These are phyloP conservation scores for Mortierella polycephala DNA, from an alignment of 371 early-diverging fungal species.

Conservation along the genomic window DNA sequence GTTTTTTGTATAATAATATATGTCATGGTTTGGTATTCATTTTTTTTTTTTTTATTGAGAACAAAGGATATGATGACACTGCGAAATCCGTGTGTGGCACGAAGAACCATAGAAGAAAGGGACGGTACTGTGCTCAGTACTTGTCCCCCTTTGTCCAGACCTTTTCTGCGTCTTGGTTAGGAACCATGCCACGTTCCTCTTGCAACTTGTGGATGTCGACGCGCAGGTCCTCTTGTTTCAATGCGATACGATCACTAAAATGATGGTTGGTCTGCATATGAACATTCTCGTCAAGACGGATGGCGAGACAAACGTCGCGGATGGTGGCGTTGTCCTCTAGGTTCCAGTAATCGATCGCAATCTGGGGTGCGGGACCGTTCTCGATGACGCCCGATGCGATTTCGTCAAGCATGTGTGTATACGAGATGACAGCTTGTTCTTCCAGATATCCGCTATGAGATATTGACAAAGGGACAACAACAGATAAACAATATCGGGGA, in stretches of 20 bases:
- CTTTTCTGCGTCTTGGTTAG: conserved; percentile 33
- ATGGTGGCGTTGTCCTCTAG: conserved; percentile 84
- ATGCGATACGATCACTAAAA: conserved; percentile 71
- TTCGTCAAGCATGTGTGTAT: conserved; percentile 91
- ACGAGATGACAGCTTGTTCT: conserved; percentile 95
- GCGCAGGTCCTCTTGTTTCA: conserved; percentile 47
- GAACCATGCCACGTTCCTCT: conserved; percentile 43
- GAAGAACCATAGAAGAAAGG: background rate
- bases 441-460: conserved; percentile 73
- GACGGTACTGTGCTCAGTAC: conserved; percentile 16
- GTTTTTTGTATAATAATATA: conserved; percentile 11
- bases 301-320: conserved; percentile 92
- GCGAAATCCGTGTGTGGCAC: background rate
- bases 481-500: background rate
- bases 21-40: background rate
- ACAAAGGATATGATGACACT: too few species aligned
- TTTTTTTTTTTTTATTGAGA: background rate
- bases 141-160: conserved; percentile 49
- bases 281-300: conserved; percentile 96
- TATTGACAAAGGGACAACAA: background rate
- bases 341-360: conserved; percentile 95
- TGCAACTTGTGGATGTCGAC: conserved; percentile 38
- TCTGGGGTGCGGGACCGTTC: conserved; percentile 76
- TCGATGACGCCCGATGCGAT: conserved; percentile 82
- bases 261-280: conserved; percentile 96